These are phyloP conservation scores for Leucaena leucocephala DNA, from an alignment of 306 rosid genomes.

Conservation along the genomic window DNA sequence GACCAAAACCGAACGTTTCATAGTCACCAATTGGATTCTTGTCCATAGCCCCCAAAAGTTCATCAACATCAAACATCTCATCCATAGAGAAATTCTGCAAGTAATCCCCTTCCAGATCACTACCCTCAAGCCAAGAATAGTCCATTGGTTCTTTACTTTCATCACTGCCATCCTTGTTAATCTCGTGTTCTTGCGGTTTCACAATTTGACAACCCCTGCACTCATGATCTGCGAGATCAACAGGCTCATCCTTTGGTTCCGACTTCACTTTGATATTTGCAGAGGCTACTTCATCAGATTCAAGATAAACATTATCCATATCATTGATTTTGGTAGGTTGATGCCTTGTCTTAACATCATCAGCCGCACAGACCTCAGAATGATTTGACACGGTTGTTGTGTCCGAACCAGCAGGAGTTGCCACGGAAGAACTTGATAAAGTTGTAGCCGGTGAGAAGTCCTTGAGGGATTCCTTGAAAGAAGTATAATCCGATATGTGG, in stretches of 20 bases:
- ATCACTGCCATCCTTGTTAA: conserved; percentile 26
- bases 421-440: conserved; percentile 49
- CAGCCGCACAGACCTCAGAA: conserved; percentile 64
- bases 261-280: conserved; percentile 38
- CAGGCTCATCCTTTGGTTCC: conserved; percentile 44
- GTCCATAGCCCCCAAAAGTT: conserved; percentile 52
- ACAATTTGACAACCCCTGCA: conserved; percentile 30
- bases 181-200: background rate
- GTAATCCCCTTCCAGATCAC: conserved; percentile 34
- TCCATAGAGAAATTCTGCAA: conserved; percentile 47
- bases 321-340: background rate
- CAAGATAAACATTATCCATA: background rate
- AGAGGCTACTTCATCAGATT: conserved; percentile 33
- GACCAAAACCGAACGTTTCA: conserved; percentile 35
- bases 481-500: conserved; percentile 34
- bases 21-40: conserved; percentile 33
- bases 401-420: conserved; percentile 52
- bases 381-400: conserved; percentile 50
- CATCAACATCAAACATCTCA: conserved; percentile 73
- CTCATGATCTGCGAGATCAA: conserved; percentile 4
- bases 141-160: conserved; percentile 37
- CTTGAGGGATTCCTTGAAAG: conserved; percentile 34
- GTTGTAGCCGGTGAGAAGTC: conserved; percentile 39
- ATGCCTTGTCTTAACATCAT: conserved; percentile 39
- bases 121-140: conserved; percentile 35